Conservation (phyloP, 257 asterid species). For the Paulownia fortunei region DNA sequence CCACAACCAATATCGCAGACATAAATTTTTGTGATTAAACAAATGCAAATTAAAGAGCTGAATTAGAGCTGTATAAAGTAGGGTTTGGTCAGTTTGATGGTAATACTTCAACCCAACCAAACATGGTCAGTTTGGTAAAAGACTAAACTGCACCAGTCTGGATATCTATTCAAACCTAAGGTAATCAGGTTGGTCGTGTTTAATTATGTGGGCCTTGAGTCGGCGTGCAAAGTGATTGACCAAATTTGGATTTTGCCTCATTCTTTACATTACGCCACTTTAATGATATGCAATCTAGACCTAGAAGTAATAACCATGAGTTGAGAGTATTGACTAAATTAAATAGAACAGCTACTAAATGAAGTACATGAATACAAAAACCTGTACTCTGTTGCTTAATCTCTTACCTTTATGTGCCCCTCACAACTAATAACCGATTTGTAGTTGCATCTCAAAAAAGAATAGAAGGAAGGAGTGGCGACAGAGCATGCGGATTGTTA, state of each 20-base stretch:
- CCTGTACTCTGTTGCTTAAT: neutral
- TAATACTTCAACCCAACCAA: slow-evolving; percentile 9
- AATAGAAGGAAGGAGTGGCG: neutral
- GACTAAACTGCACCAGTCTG: slow-evolving; percentile 18
- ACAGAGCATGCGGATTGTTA: neutral
- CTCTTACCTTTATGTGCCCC: neutral
- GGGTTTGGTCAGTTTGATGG: slow-evolving; percentile 2
- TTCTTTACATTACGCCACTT: neutral
- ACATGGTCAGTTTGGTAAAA: neutral
- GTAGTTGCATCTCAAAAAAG: slow-evolving; percentile 5
- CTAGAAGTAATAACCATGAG: neutral
- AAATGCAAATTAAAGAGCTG: slow-evolving; percentile 8
- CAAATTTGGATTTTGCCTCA: neutral
- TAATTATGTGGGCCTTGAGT: neutral
- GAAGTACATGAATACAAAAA: neutral
- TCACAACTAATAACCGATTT: neutral
- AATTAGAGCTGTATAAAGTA: neutral
- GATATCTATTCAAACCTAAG: slow-evolving; percentile 1
- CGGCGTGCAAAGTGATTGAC: neutral
- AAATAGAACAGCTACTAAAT: neutral
- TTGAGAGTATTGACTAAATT: neutral
- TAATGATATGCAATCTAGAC: slow-evolving; percentile 8
- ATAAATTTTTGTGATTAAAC: slow-evolving; percentile 13
- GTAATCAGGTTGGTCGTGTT: slow-evolving; percentile 10
- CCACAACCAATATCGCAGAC: slow-evolving; percentile 38